Base-by-base conservation (phyloP, 139 green algal species). In the Haematococcus lacustris region DNA sequence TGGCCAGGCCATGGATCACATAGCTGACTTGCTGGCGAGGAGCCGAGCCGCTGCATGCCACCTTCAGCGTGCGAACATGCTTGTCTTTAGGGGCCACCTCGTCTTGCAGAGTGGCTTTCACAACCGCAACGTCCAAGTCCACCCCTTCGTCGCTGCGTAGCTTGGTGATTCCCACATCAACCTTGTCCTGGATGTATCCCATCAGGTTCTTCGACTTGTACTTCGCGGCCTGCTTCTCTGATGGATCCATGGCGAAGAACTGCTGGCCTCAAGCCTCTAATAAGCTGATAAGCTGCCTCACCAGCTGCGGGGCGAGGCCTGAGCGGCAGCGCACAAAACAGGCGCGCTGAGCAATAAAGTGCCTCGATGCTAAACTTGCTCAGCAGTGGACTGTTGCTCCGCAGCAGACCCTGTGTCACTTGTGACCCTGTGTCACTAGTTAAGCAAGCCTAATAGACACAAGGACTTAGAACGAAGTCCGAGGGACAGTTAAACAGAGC, bases 31-130 rank as follows among this genome's bases (percentile, higher is more conserved):
- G 74, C 43, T 73, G 41, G 7, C 75, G 61, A 1, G 71, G 70
- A 2, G 74, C 51, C 23, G 74, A 59, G 0, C 38, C 68, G n/a
- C 25, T 64, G 76, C 78, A 84, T 0, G 75, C 78, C 2, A 80
- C 71, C 51, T 83, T 82, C 33, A 89, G 71, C 28, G 80, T 92
- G n/a, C 78, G 75, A 3, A 98, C 93, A 69, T 98, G 93, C 83
- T 98, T 98, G 82, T 98, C 93, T 75, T 98, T 98, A 23, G 93
- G 93, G 39, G 92, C 81, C 0, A 94, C 80, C 68, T 92, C 87
- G 30, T 94, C 88, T 28, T 90, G 78, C 33, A 91, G 80, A 25
- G 91, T 94, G n/a, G 93, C 87, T 78, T 98, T 98, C 32, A 95
- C 78, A 3, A 97, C 78, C 5, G 93, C 93, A 25, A 97, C 79